phyloP scores from a whole-genome alignment of 2,329 filamentous ascomycete genomes.

The Cladosporium cucumerinum region DNA sequence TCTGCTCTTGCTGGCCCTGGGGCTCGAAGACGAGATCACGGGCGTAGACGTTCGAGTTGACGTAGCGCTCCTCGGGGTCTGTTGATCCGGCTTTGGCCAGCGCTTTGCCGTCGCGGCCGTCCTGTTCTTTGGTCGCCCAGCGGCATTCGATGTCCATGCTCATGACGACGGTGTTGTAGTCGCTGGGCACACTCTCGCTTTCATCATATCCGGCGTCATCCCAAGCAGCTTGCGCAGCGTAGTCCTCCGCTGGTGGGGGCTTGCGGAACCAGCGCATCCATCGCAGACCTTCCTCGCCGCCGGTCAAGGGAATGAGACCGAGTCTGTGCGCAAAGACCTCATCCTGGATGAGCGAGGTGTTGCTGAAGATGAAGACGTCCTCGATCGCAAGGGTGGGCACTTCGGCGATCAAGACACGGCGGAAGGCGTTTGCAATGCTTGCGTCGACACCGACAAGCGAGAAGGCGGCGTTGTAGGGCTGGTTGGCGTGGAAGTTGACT shows the following conservation, averaged over 20 bases:
- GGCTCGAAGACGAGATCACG: constrained; percentile 67
- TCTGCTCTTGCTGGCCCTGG: constrained; percentile 64
- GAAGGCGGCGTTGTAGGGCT: constrained; percentile 74
- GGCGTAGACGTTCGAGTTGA: constrained; percentile 67
- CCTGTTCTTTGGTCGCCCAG: constrained; percentile 55
- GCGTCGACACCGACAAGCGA: constrained; percentile 90
- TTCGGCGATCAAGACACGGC: constrained; percentile 91
- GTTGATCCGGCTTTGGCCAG: constrained; percentile 65
- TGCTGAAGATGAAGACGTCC: constrained; percentile 88
- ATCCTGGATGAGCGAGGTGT: constrained; percentile 96
- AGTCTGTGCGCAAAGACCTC: constrained; percentile 90
- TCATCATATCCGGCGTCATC: constrained; percentile 47
- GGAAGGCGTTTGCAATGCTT: constrained; percentile 92
- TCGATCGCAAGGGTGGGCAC: constrained; percentile 93
- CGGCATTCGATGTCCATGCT: constrained; percentile 76
- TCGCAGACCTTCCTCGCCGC: constrained; percentile 70
- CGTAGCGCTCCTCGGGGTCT: constrained; percentile 80
- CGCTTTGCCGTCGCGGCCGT: constrained; percentile 45
- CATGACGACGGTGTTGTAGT: constrained; percentile 85
- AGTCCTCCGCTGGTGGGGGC: constrained; percentile 57
- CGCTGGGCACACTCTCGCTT: constrained; percentile 51
- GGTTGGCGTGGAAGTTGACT: constrained; percentile 81
- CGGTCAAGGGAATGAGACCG: constrained; percentile 85
- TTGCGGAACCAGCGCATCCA: constrained; percentile 82
- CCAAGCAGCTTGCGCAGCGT: constrained; percentile 39